These are phyloP conservation scores for Flaveria bidentis DNA, from an alignment of 129 eudicot species.

Conservation along the genomic window DNA sequence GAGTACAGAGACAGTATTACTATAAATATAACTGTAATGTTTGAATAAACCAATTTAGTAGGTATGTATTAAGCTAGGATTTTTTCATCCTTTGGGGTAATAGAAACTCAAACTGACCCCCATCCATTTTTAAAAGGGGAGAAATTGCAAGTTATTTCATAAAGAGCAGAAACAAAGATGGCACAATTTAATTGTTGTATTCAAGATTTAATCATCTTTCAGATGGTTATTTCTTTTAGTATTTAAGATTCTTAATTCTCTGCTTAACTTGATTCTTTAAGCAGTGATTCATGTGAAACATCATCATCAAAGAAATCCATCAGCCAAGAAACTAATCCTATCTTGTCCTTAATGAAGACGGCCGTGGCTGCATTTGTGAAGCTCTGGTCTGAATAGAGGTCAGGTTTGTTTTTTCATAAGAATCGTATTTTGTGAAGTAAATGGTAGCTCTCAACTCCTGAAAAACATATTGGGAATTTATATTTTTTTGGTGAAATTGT, in stretches of 20 bases:
- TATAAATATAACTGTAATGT: background rate
- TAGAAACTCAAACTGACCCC: background rate
- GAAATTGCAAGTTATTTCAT: background rate
- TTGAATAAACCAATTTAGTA: background rate
- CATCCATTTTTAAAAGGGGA: background rate
- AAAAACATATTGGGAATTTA: background rate
- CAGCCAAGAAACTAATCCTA: conserved; percentile 45
- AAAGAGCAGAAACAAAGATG: background rate
- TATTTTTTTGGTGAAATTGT: conserved; percentile 2
- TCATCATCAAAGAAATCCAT: conserved; percentile 37
- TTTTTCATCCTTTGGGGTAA: background rate
- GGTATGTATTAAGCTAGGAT: background rate
- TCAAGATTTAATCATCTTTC: conserved; percentile 8
- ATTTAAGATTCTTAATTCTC: conserved; percentile 1
- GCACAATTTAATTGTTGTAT: background rate
- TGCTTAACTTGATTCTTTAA: conserved; percentile 15
- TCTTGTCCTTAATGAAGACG: conserved; percentile 52
- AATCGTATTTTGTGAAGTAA: conserved; percentile 16
- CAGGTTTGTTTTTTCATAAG: conserved; percentile 25
- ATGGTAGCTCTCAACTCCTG: conserved; percentile 14
- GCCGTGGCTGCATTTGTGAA: conserved; percentile 55
- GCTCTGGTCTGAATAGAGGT: conserved; percentile 56
- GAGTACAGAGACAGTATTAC: background rate
- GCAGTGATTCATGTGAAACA: conserved; percentile 63
- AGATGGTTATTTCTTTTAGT: background rate